Evolutionary conservation across 2,329 filamentous ascomycete genomes (phyloP).

Genomic region (Ophiosphaerella narmari): DNA sequence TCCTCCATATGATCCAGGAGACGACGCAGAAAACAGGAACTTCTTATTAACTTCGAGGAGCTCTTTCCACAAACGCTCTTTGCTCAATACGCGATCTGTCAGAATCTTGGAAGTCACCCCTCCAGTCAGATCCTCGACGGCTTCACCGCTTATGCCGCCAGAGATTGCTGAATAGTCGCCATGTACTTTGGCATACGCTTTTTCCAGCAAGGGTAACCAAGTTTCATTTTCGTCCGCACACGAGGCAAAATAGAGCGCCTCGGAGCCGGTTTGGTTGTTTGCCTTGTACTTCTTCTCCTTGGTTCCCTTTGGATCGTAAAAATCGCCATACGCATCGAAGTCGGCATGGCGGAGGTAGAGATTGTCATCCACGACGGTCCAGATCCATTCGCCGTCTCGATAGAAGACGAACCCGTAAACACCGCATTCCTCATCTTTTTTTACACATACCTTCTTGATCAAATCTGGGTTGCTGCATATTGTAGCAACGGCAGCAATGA

Average conservation of each 20-base stretch:
- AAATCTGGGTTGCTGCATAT: slow-evolving; percentile 72
- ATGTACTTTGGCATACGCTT: slow-evolving; percentile 83
- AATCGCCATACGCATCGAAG: slow-evolving; percentile 74
- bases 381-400: slow-evolving; percentile 71
- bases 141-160: slow-evolving; percentile 65
- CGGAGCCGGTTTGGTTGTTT: slow-evolving; percentile 73
- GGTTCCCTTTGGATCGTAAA: slow-evolving; percentile 62
- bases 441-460: slow-evolving; percentile 75
- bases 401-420: slow-evolving; percentile 88
- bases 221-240: slow-evolving; percentile 78
- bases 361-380: slow-evolving; percentile 89
- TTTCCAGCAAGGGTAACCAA: slow-evolving; percentile 79
- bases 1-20: slow-evolving; percentile 60
- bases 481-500: slow-evolving; percentile 78
- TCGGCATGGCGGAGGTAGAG: slow-evolving; percentile 77
- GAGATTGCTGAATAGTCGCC: slow-evolving; percentile 77
- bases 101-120: slow-evolving; percentile 72
- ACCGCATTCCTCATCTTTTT: slow-evolving; percentile 71
- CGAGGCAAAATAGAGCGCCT: slow-evolving; percentile 77
- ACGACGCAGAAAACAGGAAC: slow-evolving; percentile 71
- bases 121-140: slow-evolving; percentile 64
- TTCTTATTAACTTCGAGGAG: slow-evolving; percentile 74
- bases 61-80: slow-evolving; percentile 83
- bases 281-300: slow-evolving; percentile 67
- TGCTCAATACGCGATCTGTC: slow-evolving; percentile 72